A percentile compares a stretch with the other conserved stretches of the same genome.
These are phyloP conservation scores for Amesomyces nigricolor DNA, from an alignment of 2,329 filamentous ascomycete species.

Conservation along the genomic window DNA sequence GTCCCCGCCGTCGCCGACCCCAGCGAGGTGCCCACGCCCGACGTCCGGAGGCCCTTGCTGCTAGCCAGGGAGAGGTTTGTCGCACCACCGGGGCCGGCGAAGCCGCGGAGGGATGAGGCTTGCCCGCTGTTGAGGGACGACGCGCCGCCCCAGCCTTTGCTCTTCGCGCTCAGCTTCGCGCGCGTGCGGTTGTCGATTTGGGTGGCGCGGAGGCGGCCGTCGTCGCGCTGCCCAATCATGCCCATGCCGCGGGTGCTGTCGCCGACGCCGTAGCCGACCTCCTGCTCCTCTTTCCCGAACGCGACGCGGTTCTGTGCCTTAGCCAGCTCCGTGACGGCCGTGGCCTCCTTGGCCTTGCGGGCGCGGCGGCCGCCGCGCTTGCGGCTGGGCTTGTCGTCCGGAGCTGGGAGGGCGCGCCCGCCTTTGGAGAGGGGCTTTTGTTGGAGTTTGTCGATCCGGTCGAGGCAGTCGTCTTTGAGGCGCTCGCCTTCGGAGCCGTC, in stretches of 20 bases:
- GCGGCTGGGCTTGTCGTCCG: constrained; percentile 88
- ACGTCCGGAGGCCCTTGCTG: constrained; percentile 71
- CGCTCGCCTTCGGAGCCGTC: constrained; percentile 80
- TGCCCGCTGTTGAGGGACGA: constrained; percentile 60
- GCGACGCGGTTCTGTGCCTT: constrained; percentile 96
- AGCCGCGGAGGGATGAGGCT: constrained; percentile 76
- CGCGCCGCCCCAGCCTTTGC: constrained; percentile 84
- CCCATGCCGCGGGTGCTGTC: constrained; percentile 83
- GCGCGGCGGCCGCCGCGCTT: constrained; percentile 89
- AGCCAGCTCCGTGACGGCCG: constrained; percentile 91
- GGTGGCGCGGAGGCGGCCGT: constrained; percentile 79
- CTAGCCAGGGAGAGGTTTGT: constrained; percentile 65
- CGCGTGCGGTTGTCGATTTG: constrained; percentile 91
- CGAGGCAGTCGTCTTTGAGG: constrained; percentile 74
- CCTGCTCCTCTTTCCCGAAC: constrained; percentile 91
- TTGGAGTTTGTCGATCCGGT: constrained; percentile 85
- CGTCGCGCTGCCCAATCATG: constrained; percentile 87
- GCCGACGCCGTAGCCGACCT: constrained; percentile 83
- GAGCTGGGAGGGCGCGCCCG: constrained; percentile 76
- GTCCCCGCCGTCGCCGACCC: constrained; percentile 59
- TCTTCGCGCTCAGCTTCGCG: constrained; percentile 90
- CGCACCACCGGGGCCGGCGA: constrained; percentile 51
- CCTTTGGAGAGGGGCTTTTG: constrained; percentile 89
- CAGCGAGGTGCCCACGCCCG: constrained; percentile 70
- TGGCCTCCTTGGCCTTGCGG: constrained; percentile 91